A percentile compares a stretch with the other conserved stretches of the same genome.
Evolutionary conservation across 345 rosid genomes (phyloP).

Genomic region (Kandelia obovata): DNA sequence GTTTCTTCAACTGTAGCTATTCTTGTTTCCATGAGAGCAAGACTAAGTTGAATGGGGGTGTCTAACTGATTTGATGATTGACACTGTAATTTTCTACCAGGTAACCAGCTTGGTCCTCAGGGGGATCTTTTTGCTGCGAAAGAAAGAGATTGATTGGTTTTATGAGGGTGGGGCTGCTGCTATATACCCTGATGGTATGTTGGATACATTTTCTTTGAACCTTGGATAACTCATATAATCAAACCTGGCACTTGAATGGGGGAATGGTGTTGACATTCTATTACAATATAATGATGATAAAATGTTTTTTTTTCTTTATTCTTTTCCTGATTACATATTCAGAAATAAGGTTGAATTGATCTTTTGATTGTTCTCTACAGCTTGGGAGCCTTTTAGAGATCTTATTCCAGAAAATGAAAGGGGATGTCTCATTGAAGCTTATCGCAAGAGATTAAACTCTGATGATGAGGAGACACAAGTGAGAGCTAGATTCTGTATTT

Average conservation of each 20-base stretch:
- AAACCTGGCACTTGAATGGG: neutral
- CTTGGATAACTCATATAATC: neutral
- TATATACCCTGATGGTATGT: constrained; percentile 86
- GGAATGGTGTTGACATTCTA: neutral
- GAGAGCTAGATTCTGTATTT: constrained; percentile 14
- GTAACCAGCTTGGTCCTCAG: constrained; percentile 87
- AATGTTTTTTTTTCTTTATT: neutral
- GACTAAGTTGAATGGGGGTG: neutral
- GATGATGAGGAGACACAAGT: constrained; percentile 84
- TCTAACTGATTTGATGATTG: constrained; percentile 4
- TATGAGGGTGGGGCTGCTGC: constrained; percentile 96
- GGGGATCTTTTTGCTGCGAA: constrained; percentile 84
- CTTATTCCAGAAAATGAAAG: constrained; percentile 88
- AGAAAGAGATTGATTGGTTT: constrained; percentile 98
- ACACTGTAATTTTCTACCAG: constrained; percentile 32
- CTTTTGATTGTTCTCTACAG: constrained; percentile 35
- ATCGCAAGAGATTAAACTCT: constrained; percentile 69
- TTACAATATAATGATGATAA: too few relatives aligned
- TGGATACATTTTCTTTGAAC: constrained; percentile 1
- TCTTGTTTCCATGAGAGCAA: too few relatives aligned
- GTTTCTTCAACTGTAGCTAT: too few relatives aligned
- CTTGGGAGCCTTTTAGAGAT: constrained; percentile 95
- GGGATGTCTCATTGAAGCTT: constrained; percentile 61
- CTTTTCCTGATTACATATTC: constrained; percentile 5
- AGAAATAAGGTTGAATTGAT: constrained; percentile 1